A percentile compares a stretch with the other conserved stretches of the same genome.
phyloP scores from a whole-genome alignment of 1,139 yeast species.

The Suhomyces panamericanus region DNA sequence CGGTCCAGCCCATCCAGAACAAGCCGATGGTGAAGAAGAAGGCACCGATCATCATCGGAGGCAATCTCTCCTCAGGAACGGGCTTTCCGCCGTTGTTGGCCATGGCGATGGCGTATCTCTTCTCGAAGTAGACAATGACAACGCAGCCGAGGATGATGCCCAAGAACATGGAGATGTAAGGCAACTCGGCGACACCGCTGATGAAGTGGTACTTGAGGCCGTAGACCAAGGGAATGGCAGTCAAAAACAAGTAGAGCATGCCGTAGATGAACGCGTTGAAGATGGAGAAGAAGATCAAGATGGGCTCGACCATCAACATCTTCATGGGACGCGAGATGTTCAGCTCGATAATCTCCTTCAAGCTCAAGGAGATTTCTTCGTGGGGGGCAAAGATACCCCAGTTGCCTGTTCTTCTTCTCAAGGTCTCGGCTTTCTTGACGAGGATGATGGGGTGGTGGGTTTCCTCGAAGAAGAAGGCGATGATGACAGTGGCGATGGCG shows the following conservation, averaged over 20 bases:
- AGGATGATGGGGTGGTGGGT: slow-evolving; percentile 55
- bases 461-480: slow-evolving; percentile 42
- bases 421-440: slow-evolving; percentile 58
- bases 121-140: slow-evolving; percentile 31
- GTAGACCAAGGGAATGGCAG: slow-evolving; percentile 79
- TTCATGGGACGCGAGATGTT: slow-evolving; percentile 68
- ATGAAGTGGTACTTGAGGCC: slow-evolving; percentile 56
- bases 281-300: slow-evolving; percentile 62
- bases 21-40: slow-evolving; percentile 72
- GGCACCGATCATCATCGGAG: slow-evolving; percentile 71
- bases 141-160: slow-evolving; percentile 64
- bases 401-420: slow-evolving; percentile 57
- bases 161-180: slow-evolving; percentile 59
- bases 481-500: slow-evolving; percentile 29
- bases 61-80: slow-evolving; percentile 77
- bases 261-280: slow-evolving; percentile 87
- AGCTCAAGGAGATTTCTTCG: slow-evolving; percentile 63
- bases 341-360: slow-evolving; percentile 66
- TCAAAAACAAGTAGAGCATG: slow-evolving; percentile 70
- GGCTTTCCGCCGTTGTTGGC: slow-evolving; percentile 55
- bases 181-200: slow-evolving; percentile 58
- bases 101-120: slow-evolving; percentile 32
- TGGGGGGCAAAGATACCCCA: slow-evolving; percentile 89
- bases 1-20: slow-evolving; percentile 86
- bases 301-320: slow-evolving; percentile 74